phyloP scores from a whole-genome alignment of 495 filamentous ascomycete species.

The Copromyces sp. region DNA sequence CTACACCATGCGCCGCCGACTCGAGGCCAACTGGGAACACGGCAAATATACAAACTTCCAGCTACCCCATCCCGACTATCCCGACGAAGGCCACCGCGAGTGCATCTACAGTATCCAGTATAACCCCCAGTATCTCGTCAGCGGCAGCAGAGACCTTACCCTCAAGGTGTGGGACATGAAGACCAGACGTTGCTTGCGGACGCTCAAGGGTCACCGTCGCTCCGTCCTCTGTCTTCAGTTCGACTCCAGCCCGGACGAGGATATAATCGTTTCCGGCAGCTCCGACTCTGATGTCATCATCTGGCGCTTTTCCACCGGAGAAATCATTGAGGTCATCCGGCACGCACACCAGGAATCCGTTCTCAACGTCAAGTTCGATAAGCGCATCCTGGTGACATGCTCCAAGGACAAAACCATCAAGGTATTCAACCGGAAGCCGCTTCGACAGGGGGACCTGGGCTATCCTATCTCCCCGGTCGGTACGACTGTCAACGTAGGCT shows the following conservation, averaged over 20 bases:
- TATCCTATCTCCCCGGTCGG: conserved; percentile 49
- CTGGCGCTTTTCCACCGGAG: conserved; percentile 87
- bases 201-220: conserved; percentile 65
- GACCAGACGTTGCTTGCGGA: conserved; percentile 64
- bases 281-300: conserved; percentile 83
- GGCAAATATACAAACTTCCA: conserved; percentile 79
- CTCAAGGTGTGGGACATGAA: conserved; percentile 86
- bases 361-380: conserved; percentile 89
- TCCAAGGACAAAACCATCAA: conserved; percentile 96
- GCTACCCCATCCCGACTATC: conserved; percentile 71
- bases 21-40: conserved; percentile 87
- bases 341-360: conserved; percentile 83
- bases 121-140: conserved; percentile 75
- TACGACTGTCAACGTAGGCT: conserved; percentile 37
- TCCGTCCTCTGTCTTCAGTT: conserved; percentile 96
- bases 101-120: conserved; percentile 96
- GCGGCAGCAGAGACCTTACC: conserved; percentile 81
- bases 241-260: conserved; percentile 80
- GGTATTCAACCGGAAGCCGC: conserved; percentile 72
- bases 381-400: conserved; percentile 84
- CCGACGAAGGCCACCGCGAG: conserved; percentile 76
- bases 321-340: conserved; percentile 59
- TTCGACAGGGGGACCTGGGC: conserved; percentile 57
- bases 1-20: conserved; percentile 72
- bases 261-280: conserved; percentile 86